A percentile compares a stretch with the other conserved stretches of the same genome.
These are phyloP conservation scores for Apostasia shenzhenica DNA, from an alignment of 106 monocot species.

Conservation along the genomic window DNA sequence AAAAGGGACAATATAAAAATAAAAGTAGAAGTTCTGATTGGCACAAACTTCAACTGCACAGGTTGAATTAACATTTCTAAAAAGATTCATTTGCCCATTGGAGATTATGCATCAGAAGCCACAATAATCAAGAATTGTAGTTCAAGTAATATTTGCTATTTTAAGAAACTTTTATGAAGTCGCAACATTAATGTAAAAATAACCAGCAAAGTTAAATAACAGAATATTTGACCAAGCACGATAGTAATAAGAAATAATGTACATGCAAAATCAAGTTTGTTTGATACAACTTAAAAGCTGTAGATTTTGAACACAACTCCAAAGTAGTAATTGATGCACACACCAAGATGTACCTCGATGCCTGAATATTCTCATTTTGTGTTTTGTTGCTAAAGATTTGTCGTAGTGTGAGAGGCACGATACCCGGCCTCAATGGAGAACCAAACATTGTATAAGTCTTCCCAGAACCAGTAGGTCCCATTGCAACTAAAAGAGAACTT, in stretches of 20 bases:
- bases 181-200: background rate
- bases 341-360: conserved; percentile 19
- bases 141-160: background rate
- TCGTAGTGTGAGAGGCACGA: conserved; percentile 52
- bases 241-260: too few relatives aligned
- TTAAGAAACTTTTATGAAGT: background rate
- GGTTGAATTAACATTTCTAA: too few relatives aligned
- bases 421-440: conserved; percentile 50
- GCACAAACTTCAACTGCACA: too few relatives aligned
- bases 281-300: too few relatives aligned
- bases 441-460: conserved; percentile 95
- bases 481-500: conserved; percentile 68
- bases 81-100: too few relatives aligned
- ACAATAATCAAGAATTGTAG: too few relatives aligned
- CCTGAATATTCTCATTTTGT: conserved; percentile 7
- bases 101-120: too few relatives aligned
- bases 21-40: background rate
- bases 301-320: too few relatives aligned
- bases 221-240: too few relatives aligned
- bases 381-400: conserved; percentile 32
- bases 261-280: too few relatives aligned
- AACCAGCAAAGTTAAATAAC: too few relatives aligned
- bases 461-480: conserved; percentile 89
- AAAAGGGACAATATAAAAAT: background rate
- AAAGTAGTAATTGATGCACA: background rate